A percentile compares a stretch with the other conserved stretches of the same genome.
Evolutionary conservation across 176 grass and related monocot genomes (phyloP).

Genomic region (Zoysia japonica): DNA sequence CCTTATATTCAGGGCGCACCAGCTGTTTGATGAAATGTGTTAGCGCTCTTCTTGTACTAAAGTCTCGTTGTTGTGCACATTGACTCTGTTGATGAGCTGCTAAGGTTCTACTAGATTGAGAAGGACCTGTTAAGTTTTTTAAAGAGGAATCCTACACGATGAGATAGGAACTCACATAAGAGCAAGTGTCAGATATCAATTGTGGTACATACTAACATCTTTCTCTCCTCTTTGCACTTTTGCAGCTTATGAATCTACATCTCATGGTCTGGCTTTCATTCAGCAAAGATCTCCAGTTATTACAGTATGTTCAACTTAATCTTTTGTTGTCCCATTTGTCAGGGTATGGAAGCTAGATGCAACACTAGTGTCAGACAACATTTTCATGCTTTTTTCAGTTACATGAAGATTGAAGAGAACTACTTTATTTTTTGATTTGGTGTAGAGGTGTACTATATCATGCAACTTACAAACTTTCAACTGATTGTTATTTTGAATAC

Average conservation of each 20-base stretch:
- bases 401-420: no score
- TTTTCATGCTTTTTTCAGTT: no score
- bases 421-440: no score
- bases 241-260: slow-evolving; percentile 81
- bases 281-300: slow-evolving; percentile 92
- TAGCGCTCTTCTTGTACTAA: background rate
- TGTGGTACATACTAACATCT: slow-evolving; percentile 9
- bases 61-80: background rate
- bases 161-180: background rate
- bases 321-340: background rate
- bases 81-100: background rate
- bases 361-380: background rate
- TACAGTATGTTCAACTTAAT: slow-evolving; percentile 49
- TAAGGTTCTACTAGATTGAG: background rate
- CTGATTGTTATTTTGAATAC: no score
- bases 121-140: background rate
- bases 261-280: slow-evolving; percentile 63
- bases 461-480: no score
- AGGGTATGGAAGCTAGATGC: background rate
- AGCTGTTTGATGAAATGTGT: slow-evolving; percentile 50
- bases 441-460: no score
- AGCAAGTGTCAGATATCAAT: background rate
- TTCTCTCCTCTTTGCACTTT: slow-evolving; percentile 39
- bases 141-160: background rate
- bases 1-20: background rate